Percentiles rank a stretch among this genome's conserved stretches.
phyloP scores from a whole-genome alignment of 495 filamentous ascomycete genomes.

The Gamarada debralockiae region DNA sequence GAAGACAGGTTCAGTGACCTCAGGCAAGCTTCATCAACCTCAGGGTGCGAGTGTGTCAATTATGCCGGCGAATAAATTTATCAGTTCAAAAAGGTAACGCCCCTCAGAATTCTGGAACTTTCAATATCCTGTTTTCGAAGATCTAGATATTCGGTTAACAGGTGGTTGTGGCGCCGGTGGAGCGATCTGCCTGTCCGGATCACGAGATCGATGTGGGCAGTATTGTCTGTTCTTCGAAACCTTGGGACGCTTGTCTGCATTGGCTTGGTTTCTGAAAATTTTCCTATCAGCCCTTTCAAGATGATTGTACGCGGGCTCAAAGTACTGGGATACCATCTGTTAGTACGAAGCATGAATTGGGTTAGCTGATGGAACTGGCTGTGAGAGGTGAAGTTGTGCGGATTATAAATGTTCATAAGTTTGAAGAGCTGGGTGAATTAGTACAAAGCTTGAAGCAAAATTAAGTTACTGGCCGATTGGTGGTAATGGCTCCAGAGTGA shows the following conservation, averaged over 20 bases:
- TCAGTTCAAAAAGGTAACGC: too few relatives aligned
- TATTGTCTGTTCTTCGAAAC: not conserved
- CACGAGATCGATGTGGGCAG: constrained; percentile 52
- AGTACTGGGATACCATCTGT: not conserved
- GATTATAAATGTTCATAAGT: not conserved
- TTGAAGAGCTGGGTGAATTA: not conserved
- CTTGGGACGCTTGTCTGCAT: not conserved
- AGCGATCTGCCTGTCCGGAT: constrained; percentile 20
- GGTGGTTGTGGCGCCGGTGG: not conserved
- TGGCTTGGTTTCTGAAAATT: not conserved
- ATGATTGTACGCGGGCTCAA: not conserved
- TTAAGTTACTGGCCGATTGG: not conserved
- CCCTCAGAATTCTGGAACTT: too few relatives aligned
- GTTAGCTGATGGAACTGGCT: not conserved
- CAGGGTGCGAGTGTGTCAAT: too few relatives aligned
- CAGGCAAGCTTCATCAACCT: too few relatives aligned
- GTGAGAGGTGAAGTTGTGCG: not conserved
- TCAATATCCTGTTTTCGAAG: too few relatives aligned
- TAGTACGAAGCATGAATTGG: not conserved
- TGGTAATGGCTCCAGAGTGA: not conserved
- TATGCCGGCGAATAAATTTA: too few relatives aligned
- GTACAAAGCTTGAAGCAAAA: not conserved
- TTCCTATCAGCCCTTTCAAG: not conserved
- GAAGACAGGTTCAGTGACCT: too few relatives aligned
- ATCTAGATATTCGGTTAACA: too few relatives aligned